These are phyloP conservation scores for Oryza australiensis DNA, from an alignment of 176 grass and related monocot species.

Conservation along the genomic window DNA sequence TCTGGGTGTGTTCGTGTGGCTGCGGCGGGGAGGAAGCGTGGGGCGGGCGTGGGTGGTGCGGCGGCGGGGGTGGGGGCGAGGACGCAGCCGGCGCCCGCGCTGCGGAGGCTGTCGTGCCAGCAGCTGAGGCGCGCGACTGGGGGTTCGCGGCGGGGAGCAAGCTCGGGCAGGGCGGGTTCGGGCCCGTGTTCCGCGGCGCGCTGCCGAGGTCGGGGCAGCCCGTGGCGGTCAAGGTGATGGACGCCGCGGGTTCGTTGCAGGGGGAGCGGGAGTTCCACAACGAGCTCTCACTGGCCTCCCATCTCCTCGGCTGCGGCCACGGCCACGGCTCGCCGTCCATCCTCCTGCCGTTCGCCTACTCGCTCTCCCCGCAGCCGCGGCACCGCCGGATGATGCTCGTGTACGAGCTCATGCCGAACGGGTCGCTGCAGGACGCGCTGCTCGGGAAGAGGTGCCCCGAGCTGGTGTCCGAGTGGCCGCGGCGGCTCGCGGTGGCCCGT, in stretches of 20 bases:
- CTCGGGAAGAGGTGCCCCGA: constrained; percentile 69
- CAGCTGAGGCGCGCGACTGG: constrained; percentile 86
- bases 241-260: constrained; percentile 76
- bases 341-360: constrained; percentile 72
- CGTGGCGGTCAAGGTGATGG: constrained; percentile 88
- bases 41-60: background rate
- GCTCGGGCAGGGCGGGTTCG: constrained; percentile 93
- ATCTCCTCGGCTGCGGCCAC: constrained; percentile 42
- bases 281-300: constrained; percentile 81
- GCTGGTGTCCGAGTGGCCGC: constrained; percentile 59
- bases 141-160: constrained; percentile 64
- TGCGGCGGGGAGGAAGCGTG: constrained; percentile 40
- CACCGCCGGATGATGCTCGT: constrained; percentile 75
- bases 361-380: constrained; percentile 45
- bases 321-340: constrained; percentile 31
- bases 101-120: constrained; percentile 66
- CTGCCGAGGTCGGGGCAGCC: constrained; percentile 58
- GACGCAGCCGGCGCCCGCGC: constrained; percentile 24
- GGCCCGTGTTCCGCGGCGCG: constrained; percentile 76
- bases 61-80: background rate
- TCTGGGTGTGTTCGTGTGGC: constrained; percentile 46
- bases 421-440: constrained; percentile 91
- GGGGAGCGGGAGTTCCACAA: constrained; percentile 98
- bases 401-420: constrained; percentile 97
- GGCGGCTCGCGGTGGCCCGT: constrained; percentile 66